Conservation (phyloP, 2,329 filamentous ascomycete species). For the Penicillium sp. region DNA sequence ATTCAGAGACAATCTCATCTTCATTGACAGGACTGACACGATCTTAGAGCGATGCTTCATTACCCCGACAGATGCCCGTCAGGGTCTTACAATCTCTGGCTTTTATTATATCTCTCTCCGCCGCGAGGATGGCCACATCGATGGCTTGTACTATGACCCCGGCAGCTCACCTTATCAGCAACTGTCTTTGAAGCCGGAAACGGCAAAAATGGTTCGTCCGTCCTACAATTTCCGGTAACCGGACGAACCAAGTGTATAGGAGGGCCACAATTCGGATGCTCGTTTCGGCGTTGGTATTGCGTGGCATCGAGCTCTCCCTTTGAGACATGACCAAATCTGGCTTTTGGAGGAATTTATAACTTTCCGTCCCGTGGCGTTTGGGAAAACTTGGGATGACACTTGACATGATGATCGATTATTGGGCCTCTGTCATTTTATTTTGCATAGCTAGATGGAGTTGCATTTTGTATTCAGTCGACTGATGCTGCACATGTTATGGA, state of each 20-base stretch:
- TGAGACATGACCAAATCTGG: not conserved
- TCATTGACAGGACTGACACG: constrained; percentile 19
- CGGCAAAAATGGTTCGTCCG: constrained; percentile 48
- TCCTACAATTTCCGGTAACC: constrained; percentile 50
- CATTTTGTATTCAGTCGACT: constrained; percentile 12
- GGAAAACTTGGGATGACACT: constrained; percentile 10
- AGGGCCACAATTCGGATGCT: not conserved
- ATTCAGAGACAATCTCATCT: not conserved
- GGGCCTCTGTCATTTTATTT: constrained; percentile 9
- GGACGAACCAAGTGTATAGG: not conserved
- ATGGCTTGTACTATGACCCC: constrained; percentile 58
- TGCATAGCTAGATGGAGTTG: constrained; percentile 28
- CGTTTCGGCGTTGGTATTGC: constrained; percentile 6
- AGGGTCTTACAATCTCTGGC: constrained; percentile 57
- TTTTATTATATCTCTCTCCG: constrained; percentile 58
- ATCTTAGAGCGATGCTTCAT: constrained; percentile 55
- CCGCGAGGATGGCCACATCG: constrained; percentile 53
- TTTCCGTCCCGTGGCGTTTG: constrained; percentile 10
- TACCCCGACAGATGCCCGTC: constrained; percentile 53
- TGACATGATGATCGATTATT: constrained; percentile 10
- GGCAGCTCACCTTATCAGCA: constrained; percentile 58
- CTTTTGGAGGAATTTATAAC: not conserved
- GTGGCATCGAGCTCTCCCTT: not conserved
- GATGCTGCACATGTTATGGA: constrained; percentile 13
- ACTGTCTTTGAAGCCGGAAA: constrained; percentile 51